Evolutionary conservation across 192 early-diverging fungal species (phyloP).

Genomic region (Gamsiella multidivaricata): DNA sequence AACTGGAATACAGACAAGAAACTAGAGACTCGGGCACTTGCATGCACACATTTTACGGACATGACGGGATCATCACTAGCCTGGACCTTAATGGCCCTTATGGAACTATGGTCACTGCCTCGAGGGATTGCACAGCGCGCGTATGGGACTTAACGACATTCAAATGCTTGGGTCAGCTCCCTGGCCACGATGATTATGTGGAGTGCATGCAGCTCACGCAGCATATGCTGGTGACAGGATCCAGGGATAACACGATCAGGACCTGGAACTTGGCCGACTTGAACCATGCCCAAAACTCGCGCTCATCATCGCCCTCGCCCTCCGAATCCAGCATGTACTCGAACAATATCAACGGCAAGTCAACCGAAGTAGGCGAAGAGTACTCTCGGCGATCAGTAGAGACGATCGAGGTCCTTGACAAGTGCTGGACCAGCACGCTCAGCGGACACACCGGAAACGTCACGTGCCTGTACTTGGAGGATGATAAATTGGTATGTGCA

Average conservation of each 20-base stretch:
- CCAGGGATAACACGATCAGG: conserved; percentile 48
- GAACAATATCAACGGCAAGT: conserved; percentile 24
- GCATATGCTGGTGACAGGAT: conserved; percentile 53
- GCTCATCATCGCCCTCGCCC: conserved; percentile 39
- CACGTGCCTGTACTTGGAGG: conserved; percentile 66
- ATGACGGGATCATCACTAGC: conserved; percentile 70
- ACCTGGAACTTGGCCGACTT: conserved; percentile 45
- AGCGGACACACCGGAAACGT: conserved; percentile 60
- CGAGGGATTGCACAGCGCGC: conserved; percentile 74
- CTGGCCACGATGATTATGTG: conserved; percentile 57
- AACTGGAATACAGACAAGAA: conserved; percentile 43
- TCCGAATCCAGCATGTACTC: conserved; percentile 36
- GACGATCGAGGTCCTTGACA: conserved; percentile 30
- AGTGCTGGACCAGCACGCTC: conserved; percentile 52
- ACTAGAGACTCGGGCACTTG: conserved; percentile 57
- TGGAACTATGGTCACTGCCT: conserved; percentile 71
- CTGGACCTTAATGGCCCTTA: conserved; percentile 67
- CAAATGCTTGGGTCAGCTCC: conserved; percentile 65
- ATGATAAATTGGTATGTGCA: conserved; percentile 60
- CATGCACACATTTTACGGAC: conserved; percentile 67
- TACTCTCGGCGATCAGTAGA: conserved; percentile 39
- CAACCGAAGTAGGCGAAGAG: conserved; percentile 10
- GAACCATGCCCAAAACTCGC: conserved; percentile 31
- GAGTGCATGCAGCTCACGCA: conserved; percentile 36
- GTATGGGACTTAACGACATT: conserved; percentile 75